Evolutionary conservation across 768 basidiomycete species (phyloP).

Genomic region (Suillus lakei): DNA sequence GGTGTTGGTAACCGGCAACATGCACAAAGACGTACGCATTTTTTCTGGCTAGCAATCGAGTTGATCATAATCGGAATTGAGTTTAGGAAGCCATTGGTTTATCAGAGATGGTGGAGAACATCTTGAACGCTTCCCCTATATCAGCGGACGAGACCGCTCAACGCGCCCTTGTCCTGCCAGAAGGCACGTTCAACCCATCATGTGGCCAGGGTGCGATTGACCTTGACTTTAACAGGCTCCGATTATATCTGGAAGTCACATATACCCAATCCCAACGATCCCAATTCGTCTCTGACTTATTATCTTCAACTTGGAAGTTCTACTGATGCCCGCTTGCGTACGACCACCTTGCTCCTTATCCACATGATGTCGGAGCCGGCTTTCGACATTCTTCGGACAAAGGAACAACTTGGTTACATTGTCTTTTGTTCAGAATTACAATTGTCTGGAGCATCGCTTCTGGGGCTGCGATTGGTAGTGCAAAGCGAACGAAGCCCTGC

Average conservation of each 20-base stretch:
- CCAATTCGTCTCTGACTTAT: slow-evolving; percentile 88
- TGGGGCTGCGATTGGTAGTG: slow-evolving; percentile 81
- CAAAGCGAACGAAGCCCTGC: slow-evolving; percentile 85
- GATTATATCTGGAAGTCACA: slow-evolving; percentile 68
- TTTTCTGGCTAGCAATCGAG: background rate
- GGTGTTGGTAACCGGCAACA: slow-evolving; percentile 82
- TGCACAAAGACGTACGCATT: slow-evolving; percentile 73
- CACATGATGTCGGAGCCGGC: slow-evolving; percentile 92
- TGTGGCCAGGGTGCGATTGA: slow-evolving; percentile 15
- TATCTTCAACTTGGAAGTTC: slow-evolving; percentile 80
- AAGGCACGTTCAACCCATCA: slow-evolving; percentile 47
- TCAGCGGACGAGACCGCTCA: slow-evolving; percentile 59
- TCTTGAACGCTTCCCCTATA: slow-evolving; percentile 60
- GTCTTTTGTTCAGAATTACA: slow-evolving; percentile 67
- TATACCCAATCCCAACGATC: slow-evolving; percentile 83
- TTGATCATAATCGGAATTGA: background rate
- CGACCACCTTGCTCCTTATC: slow-evolving; percentile 69
- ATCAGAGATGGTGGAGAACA: slow-evolving; percentile 70
- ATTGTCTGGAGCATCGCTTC: slow-evolving; percentile 66
- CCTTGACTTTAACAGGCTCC: slow-evolving; percentile 50
- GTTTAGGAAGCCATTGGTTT: slow-evolving; percentile 77
- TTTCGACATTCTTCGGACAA: slow-evolving; percentile 89
- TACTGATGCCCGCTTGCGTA: slow-evolving; percentile 65
- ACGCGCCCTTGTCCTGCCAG: slow-evolving; percentile 67
- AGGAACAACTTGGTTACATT: slow-evolving; percentile 95